Evolutionary conservation across 306 rosid species (phyloP), one percentile per base, ranked within the genome.

Genomic region (Pyrus bretschneideri): DNA sequence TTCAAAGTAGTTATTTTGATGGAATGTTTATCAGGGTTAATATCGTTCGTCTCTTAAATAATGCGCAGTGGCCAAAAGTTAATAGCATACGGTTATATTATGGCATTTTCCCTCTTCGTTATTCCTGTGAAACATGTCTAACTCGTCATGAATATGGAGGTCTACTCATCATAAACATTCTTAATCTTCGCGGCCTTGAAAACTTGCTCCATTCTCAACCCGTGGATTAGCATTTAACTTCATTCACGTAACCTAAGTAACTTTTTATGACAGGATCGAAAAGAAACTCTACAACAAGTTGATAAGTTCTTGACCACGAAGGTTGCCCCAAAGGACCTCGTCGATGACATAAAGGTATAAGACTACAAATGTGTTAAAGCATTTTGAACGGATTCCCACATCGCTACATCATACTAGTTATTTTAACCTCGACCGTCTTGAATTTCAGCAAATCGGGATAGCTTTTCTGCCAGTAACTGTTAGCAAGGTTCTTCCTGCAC

Each of bases 251-350:
- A 29, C 62, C 27, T 64, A 19, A 29, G 30, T 38, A 67, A 9
- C 57, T 78, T 64, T 46, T 33, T 65, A 22, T 82, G 78, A 62
- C 87, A 96, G 99, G 97, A 91, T 76, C 95, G 98, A 73, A 92
- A 87, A 79, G 67, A 72, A 83, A 92, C 97, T 18, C 78, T 92
- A 61, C 61, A 89, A 81, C 82, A 88, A 84, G 81, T 91, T 73
- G 96, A 91, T 30, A 93, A 85, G 84, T 91, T 91, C 87, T 86
- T 96, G 81, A 88, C 81, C 87, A 88, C 97, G 69, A 93, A 96
- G 89, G 68, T 96, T 83, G 99, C 98, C 76, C 99, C 97, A 19
- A 81, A 87, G 79, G 98, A 89, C 78, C 86, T 96, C 17, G 91
- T 52, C 5, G 98, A 86, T 78, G 99, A 96, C 12, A 82, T 96